Conservation (phyloP, 495 filamentous ascomycete species). For the Alectoria sarmentosa region DNA sequence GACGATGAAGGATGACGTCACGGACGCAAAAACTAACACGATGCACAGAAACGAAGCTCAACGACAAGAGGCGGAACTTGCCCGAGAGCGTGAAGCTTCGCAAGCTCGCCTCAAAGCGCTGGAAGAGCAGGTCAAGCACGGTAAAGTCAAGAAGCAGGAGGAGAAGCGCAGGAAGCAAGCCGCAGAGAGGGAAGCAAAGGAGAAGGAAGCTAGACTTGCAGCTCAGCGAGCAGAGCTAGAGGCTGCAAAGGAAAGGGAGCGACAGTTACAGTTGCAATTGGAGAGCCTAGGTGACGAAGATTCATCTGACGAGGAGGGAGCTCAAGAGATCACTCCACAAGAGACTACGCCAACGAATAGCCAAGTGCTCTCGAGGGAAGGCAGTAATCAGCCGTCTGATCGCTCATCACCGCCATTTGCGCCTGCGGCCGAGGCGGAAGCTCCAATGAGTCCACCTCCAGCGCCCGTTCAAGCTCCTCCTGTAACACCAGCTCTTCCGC, state of each 20-base stretch:
- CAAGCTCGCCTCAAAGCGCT: slow-evolving; percentile 78
- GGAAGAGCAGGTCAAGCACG: slow-evolving; percentile 87
- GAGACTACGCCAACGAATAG: slow-evolving; percentile 71
- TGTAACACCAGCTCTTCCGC: slow-evolving; percentile 29
- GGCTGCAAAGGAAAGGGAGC: slow-evolving; percentile 77
- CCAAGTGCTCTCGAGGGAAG: slow-evolving; percentile 45
- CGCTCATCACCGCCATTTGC: slow-evolving; percentile 40
- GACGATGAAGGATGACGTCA: background rate
- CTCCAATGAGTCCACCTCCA: slow-evolving; percentile 23
- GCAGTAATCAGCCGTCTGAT: slow-evolving; percentile 41
- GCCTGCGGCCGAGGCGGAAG: slow-evolving; percentile 35
- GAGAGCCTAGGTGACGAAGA: slow-evolving; percentile 73
- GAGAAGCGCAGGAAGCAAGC: slow-evolving; percentile 89
- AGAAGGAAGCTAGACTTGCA: slow-evolving; percentile 79
- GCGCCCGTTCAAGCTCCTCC: slow-evolving; percentile 28
- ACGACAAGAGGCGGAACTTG: slow-evolving; percentile 70
- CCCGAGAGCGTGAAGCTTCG: slow-evolving; percentile 70
- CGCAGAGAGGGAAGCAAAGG: slow-evolving; percentile 74
- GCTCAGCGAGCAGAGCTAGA: slow-evolving; percentile 90
- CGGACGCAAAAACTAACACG: background rate
- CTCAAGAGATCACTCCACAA: slow-evolving; percentile 71
- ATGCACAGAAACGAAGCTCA: slow-evolving; percentile 62
- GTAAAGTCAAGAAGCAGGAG: slow-evolving; percentile 95
- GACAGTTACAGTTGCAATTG: slow-evolving; percentile 79
- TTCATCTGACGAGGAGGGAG: slow-evolving; percentile 84